Percentiles rank a stretch among this genome's conserved stretches.
Conservation (phyloP, 1,284 basidiomycete species). For the Leucoagaricus sp. region DNA sequence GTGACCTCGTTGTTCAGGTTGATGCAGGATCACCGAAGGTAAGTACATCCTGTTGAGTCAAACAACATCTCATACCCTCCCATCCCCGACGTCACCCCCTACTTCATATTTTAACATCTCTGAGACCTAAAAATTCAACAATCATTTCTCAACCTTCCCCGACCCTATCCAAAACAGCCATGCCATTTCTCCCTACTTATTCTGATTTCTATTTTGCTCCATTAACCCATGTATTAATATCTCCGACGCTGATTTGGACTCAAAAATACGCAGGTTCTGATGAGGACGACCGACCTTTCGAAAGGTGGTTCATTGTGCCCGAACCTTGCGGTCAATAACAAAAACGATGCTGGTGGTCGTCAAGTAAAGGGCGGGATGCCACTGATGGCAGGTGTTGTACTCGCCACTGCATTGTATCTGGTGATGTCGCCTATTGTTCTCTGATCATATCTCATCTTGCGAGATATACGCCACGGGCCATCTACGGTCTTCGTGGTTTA, state of each 20-base stretch:
- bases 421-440: neutral
- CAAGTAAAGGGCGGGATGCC: neutral
- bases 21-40: conserved; percentile 29
- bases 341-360: neutral
- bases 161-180: neutral
- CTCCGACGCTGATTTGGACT: conserved; percentile 2
- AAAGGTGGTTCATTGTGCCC: conserved; percentile 1
- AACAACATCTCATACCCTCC: neutral
- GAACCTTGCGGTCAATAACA: neutral
- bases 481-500: no score
- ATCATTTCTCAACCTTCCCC: neutral
- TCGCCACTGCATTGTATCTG: neutral
- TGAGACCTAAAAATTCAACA: neutral
- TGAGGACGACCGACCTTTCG: neutral
- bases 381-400: neutral
- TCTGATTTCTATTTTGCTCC: neutral
- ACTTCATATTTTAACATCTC: neutral
- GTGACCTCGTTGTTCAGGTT: conserved; percentile 21
- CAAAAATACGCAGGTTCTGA: conserved; percentile 3
- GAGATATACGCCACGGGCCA: no score
- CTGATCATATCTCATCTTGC: neutral
- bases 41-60: neutral
- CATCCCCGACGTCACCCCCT: conserved; percentile 2
- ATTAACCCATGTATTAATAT: neutral
- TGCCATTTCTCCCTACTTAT: neutral